These are phyloP conservation scores for Penicillium longicatenatum DNA, from an alignment of 495 filamentous ascomycete species.

Conservation along the genomic window DNA sequence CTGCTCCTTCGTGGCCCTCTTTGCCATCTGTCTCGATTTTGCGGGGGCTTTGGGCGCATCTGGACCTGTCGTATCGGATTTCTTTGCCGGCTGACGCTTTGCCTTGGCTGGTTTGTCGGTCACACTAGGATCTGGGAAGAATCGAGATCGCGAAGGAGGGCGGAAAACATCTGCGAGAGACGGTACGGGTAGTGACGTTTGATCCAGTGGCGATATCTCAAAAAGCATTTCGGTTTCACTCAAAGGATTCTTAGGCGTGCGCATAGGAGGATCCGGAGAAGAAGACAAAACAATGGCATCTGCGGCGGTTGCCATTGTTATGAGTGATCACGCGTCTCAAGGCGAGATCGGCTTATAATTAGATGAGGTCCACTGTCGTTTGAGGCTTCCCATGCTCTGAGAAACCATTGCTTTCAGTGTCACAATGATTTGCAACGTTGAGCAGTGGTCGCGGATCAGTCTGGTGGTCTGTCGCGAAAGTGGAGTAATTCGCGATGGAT, in stretches of 20 bases:
- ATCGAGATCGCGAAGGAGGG: slow-evolving; percentile 31
- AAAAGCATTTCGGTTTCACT: slow-evolving; percentile 16
- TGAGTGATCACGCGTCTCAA: slow-evolving; percentile 8
- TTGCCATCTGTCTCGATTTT: slow-evolving; percentile 22
- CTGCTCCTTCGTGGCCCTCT: slow-evolving; percentile 16
- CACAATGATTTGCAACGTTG: neutral
- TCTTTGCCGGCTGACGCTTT: slow-evolving; percentile 13
- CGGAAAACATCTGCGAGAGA: slow-evolving; percentile 40
- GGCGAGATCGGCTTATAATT: neutral
- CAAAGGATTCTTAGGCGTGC: slow-evolving; percentile 18
- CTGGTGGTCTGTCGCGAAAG: neutral
- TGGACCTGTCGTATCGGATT: neutral
- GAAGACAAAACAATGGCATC: slow-evolving; percentile 46
- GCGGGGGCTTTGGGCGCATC: slow-evolving; percentile 8
- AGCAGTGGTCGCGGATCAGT: neutral
- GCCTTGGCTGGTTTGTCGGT: slow-evolving; percentile 14
- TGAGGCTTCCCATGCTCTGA: neutral
- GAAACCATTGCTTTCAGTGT: neutral
- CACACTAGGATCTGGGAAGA: slow-evolving; percentile 23
- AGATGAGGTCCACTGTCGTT: neutral
- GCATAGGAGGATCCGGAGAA: slow-evolving; percentile 34
- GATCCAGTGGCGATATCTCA: slow-evolving; percentile 19
- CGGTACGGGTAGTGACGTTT: slow-evolving; percentile 34
- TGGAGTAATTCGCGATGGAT: neutral
- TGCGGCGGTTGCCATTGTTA: slow-evolving; percentile 33